Evolutionary conservation across 78 protist species (phyloP), one percentile per base, ranked within the genome.

Genomic region (Dictyostelium firmibasis): DNA sequence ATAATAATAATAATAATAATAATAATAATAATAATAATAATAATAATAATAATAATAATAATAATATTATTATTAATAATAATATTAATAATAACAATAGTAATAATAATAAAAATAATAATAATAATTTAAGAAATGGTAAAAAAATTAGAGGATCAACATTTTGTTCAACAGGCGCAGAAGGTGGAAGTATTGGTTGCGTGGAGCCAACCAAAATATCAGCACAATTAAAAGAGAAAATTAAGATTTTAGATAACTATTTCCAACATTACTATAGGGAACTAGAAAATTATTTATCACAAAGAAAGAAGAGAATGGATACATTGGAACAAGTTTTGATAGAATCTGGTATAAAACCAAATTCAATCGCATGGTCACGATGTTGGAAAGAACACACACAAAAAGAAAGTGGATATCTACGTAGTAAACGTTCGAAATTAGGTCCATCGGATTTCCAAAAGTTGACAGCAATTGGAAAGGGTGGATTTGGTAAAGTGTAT

Each of bases 401-500:
- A 36, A 89, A 89, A n/a, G 94, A 89, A 35, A 69, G 77, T 33
- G 77, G 69, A 4, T 89, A 89, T 70, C 57, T 89, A 14, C n/a
- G 94, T 62, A 62, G 67, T 35, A 89, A 89, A 33, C 62, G 94
- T 35, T 83, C 87, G n/a, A 50, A 81, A 23, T 36, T 89, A 23
- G 94, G 94, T 6, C 87, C 87, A 41, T 35, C 78, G 0, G 94
- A 89, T 50, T 89, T 89, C 13, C 67, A 81, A 44, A 89, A 89
- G 27, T 60, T 89, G 2, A 76, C 94, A 11, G 74, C 76, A 8
- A 89, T 89, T 47, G 94, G 94, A 9, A 89, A 89, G 57, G 94
- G 94, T 33, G 94, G 94, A 9, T 89, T 89, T 69, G 94, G 94
- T 33, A 81, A 89, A 16, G 94, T 89, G 8, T 89, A 81, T 47